Conservation (phyloP, 2,329 filamentous ascomycete genomes). For the Alternaria triticimaculans region DNA sequence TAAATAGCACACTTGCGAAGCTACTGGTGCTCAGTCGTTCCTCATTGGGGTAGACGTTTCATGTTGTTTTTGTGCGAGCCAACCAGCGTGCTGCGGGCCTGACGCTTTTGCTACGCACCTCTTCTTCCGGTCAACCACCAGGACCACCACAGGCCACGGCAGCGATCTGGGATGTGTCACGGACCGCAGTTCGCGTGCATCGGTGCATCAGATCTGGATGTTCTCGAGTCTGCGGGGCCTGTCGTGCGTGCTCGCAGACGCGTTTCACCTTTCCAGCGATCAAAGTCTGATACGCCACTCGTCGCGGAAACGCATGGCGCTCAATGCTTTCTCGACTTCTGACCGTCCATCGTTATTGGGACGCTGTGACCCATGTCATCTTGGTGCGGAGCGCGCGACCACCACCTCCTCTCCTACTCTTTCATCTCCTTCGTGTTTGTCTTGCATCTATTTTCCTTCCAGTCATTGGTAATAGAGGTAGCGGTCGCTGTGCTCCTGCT, state of each 20-base stretch:
- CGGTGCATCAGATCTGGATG: too few relatives aligned
- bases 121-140: constrained; percentile 13
- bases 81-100: constrained; percentile 21
- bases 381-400: constrained; percentile 37
- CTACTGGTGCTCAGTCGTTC: constrained; percentile 10
- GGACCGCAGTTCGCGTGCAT: too few relatives aligned
- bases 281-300: constrained; percentile 36
- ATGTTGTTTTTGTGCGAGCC: constrained; percentile 18
- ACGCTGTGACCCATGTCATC: constrained; percentile 22
- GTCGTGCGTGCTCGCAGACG: not conserved
- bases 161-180: too few relatives aligned
- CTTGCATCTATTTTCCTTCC: constrained; percentile 30
- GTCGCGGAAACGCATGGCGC: constrained; percentile 41
- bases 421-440: constrained; percentile 30
- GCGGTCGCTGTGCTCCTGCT: constrained; percentile 42
- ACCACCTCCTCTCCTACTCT: constrained; percentile 15
- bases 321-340: constrained; percentile 43
- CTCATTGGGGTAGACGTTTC: constrained; percentile 34
- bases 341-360: constrained; percentile 29
- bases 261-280: constrained; percentile 33
- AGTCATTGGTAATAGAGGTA: constrained; percentile 41
- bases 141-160: too few relatives aligned
- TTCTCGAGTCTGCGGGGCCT: too few relatives aligned
- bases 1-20: constrained; percentile 9
- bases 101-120: constrained; percentile 6